Conservation (phyloP, 1,284 basidiomycete genomes). For the Pyrrhoderma noxium region DNA sequence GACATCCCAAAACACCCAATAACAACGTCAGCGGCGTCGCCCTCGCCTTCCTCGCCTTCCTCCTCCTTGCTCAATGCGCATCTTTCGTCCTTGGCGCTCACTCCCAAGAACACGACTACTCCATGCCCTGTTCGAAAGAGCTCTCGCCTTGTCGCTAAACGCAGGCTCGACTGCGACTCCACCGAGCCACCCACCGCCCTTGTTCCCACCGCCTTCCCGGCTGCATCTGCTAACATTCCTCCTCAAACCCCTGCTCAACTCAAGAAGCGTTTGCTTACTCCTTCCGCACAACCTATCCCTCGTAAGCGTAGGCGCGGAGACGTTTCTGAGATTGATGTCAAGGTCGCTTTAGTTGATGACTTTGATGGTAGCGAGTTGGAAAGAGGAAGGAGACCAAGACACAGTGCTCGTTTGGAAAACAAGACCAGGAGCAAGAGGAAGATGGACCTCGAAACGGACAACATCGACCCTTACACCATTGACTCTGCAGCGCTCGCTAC, state of each 20-base stretch:
- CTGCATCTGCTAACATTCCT: too few species aligned
- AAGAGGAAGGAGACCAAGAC: background rate
- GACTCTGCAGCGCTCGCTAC: background rate
- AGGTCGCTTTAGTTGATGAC: background rate
- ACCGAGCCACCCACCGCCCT: background rate
- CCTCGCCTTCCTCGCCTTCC: too few species aligned
- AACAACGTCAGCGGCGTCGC: too few species aligned
- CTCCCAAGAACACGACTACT: too few species aligned
- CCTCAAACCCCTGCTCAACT: too few species aligned
- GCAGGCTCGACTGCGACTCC: background rate
- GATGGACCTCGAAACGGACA: background rate
- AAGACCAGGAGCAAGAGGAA: background rate
- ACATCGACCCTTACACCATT: background rate
- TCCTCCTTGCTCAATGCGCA: too few species aligned
- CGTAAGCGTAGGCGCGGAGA: background rate
- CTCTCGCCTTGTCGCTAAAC: slow-evolving; percentile 2
- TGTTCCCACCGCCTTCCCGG: background rate
- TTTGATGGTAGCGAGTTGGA: background rate
- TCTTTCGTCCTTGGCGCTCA: too few species aligned
- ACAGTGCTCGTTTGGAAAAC: slow-evolving; percentile 2
- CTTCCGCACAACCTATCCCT: too few species aligned
- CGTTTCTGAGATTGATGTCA: background rate
- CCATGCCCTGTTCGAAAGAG: background rate
- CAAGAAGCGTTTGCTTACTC: too few species aligned
- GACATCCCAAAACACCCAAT: too few species aligned